Conservation (phyloP, 164 flowering plant genomes). For the Dillenia suffruticosa region DNA sequence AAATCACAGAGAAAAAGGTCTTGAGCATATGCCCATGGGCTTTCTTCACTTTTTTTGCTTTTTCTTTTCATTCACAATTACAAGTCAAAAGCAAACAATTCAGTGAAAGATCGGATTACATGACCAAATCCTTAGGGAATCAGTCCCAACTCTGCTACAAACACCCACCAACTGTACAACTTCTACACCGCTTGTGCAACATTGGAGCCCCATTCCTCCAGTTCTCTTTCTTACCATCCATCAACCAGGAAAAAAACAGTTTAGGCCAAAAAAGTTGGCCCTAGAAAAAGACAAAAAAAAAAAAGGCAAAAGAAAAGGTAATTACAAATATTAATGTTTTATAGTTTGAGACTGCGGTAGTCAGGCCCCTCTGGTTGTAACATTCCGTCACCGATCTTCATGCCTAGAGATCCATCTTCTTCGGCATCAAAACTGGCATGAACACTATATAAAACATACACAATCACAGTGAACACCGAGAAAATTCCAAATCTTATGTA, state of each 20-base stretch:
- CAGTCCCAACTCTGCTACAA: no score
- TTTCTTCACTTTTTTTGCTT: no score
- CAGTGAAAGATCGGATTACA: no score
- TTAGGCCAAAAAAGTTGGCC: background rate
- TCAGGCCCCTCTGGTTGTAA: background rate
- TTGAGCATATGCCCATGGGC: no score
- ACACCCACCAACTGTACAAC: no score
- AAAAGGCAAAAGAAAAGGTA: background rate
- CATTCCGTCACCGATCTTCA: constrained; percentile 22
- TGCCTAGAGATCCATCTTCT: constrained; percentile 32
- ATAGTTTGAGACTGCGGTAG: constrained; percentile 7
- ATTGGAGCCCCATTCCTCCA: background rate
- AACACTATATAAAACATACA: constrained; percentile 76
- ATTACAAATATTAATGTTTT: background rate
- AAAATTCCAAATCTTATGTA: constrained; percentile 70
- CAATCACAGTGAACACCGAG: constrained; percentile 49
- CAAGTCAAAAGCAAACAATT: no score
- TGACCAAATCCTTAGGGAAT: no score
- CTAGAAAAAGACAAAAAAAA: background rate
- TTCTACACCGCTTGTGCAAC: no score
- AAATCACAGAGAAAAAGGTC: no score
- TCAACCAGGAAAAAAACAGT: background rate
- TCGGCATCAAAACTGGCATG: constrained; percentile 87
- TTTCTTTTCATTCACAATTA: no score
- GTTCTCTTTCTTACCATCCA: background rate